Base-by-base conservation (phyloP, 2,329 filamentous ascomycete genomes). In the Aureobasidium lini region DNA sequence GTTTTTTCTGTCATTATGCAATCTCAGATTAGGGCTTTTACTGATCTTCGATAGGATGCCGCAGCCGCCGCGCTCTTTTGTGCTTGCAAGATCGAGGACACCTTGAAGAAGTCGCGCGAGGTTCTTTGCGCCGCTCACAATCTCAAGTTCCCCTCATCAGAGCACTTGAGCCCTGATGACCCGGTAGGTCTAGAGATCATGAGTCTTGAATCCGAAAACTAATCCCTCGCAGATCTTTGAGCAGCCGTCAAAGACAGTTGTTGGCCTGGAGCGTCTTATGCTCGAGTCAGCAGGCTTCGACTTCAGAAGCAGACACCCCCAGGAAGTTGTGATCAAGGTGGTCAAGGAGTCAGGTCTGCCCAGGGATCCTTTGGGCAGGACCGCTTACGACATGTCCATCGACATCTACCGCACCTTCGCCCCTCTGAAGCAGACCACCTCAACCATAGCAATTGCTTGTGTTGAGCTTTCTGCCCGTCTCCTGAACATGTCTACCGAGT, bases 41-140 rank as follows among this genome's bases (percentile, higher is more conserved):
- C 42, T 32, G 8, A 49, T 42, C 4, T 15, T 36, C 64, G 75
- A 32, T 40, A 90, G 72, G 93, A 97, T 70, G 92, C 90, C 1
- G 90, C 93, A 0, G 84, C 94, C 6, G 90, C 94, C 1, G 88
- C 90, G 28, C 78, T 99, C 8, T 93, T 97, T 69, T 89, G 92
- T 2, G 92, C 92, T 2, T 97, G 93, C 79, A 99, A 99, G 76
- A 91, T 95, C 47, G 94, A 99, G 73, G 94, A 99, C 72, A 99
- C 94, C 0, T 83, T 96, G 65, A 99, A 99, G 76, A 97, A 97
- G 77, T 95, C 90, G 3, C 85, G 84, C 60, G 94, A 99, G 64
- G 95, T 99, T 62, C 79, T 97, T 15, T 95, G 90, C 61, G 91
- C 92, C 1, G 87, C 90, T 28, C 90, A 93, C 74, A 96, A 96